A percentile compares a stretch with the other conserved stretches of the same genome.
Conservation (phyloP, 2,329 filamentous ascomycete genomes). For the Aspergillus fischeri region DNA sequence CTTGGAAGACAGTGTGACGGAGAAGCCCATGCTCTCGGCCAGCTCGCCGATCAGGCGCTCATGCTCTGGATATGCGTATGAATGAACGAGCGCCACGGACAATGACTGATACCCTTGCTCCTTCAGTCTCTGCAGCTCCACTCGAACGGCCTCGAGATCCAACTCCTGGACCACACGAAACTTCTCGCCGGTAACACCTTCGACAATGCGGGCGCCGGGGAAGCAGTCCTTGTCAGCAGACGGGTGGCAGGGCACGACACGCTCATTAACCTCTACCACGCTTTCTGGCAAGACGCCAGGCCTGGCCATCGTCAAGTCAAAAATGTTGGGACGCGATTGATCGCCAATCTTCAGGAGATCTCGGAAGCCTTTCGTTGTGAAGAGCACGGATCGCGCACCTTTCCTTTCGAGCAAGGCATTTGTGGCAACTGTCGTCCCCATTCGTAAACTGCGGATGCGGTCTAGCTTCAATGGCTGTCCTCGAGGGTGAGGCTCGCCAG, state of each 20-base stretch:
- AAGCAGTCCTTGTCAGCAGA: constrained; percentile 61
- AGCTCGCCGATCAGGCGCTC: constrained; percentile 74
- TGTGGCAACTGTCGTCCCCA: constrained; percentile 92
- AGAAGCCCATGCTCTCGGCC: constrained; percentile 74
- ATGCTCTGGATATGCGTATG: constrained; percentile 83
- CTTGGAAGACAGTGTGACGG: constrained; percentile 72
- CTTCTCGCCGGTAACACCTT: constrained; percentile 60
- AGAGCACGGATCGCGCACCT: constrained; percentile 79
- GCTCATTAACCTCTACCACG: constrained; percentile 82
- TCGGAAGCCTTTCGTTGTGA: constrained; percentile 82
- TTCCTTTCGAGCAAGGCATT: constrained; percentile 87
- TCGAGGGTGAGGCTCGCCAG: constrained; percentile 32
- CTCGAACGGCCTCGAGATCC: constrained; percentile 48
- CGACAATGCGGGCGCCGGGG: constrained; percentile 61
- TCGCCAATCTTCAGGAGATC: constrained; percentile 88
- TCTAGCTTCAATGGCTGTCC: constrained; percentile 33
- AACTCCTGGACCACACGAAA: constrained; percentile 65
- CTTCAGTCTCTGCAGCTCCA: constrained; percentile 63
- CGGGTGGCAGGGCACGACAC: constrained; percentile 69
- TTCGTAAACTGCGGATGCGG: constrained; percentile 59
- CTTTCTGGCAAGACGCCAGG: constrained; percentile 79
- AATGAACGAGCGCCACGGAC: constrained; percentile 84
- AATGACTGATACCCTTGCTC: constrained; percentile 70
- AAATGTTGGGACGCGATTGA: constrained; percentile 83
- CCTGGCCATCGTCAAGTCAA: constrained; percentile 80